Base-by-base conservation (phyloP, 306 rosid species). In the Lathyrus tuberosus region DNA sequence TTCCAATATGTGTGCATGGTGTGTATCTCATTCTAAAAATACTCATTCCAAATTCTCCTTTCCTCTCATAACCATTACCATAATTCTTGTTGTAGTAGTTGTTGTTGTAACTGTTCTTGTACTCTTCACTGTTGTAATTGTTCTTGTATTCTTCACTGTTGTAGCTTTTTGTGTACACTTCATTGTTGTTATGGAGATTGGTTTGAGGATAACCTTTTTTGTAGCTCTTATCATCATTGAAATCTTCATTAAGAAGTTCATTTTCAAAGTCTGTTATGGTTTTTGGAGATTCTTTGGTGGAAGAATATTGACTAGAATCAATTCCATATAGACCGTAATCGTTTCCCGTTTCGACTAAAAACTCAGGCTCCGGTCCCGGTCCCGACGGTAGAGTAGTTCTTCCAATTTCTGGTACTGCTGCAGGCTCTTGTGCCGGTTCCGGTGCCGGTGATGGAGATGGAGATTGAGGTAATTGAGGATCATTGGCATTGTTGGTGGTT, bases 261-360 rank as follows among this genome's bases (percentile, higher is more conserved):
- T 82, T 78, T 31, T 80, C 86, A 65, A 58, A 73, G 3, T 53
- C 60, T 65, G 54, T 78, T 16, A 80, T 69, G 6, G 79, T 75
- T 10, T 77, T 75, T n/a, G 84, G 81, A 14, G 75, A 77, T 17
- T 72, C 64, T 22, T 76, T 71, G 41, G 71, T 73, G 35, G 72
- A 67, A 65, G 84, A 10, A 62, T 68, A 65, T 43, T 67, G 72
- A 42, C 6, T 47, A 41, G 71, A 33, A 28, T 28, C 85, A 0
- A 37, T 69, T 5, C 88, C 91, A 53, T 86, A 91, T 2, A 88
- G 83, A 31, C 86, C 97, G 49, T 86, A 85, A 13, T 80, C 86
- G 9, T 83, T 57, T 53, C 81, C 87, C 0, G 31, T 53, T 53
- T 51, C 75, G 20, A 81, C 81, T 13, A 18, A 67, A 62, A 75